phyloP scores from a whole-genome alignment of 169 alveolate genomes.

The Plasmodium fragile region DNA sequence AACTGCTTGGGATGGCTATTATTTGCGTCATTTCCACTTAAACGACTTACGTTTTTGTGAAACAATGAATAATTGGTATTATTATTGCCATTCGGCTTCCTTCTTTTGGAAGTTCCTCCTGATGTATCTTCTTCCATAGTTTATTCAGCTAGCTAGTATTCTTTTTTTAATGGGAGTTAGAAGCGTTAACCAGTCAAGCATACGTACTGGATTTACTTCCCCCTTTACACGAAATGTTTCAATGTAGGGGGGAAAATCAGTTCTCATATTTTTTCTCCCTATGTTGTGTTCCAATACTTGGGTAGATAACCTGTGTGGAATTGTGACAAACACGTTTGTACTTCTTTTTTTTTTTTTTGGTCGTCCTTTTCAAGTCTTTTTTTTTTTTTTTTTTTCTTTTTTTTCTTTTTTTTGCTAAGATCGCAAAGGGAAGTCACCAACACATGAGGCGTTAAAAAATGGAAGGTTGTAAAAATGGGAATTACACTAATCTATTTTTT shows the following conservation, averaged over 20 bases:
- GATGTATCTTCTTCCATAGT: conserved; percentile 34
- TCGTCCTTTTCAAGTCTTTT: not conserved
- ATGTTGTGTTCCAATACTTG: not conserved
- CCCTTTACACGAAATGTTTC: not conserved
- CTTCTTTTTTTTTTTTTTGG: not conserved
- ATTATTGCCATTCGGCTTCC: conserved; percentile 12
- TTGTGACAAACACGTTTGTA: not conserved
- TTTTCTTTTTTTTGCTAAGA: not conserved
- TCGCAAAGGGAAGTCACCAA: not conserved
- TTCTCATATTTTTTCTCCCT: not conserved
- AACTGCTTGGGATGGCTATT: not conserved
- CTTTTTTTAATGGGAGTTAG: not conserved
- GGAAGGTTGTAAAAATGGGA: not conserved
- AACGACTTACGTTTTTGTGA: not conserved
- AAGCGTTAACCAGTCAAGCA: not conserved
- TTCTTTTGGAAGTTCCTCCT: conserved; percentile 18
- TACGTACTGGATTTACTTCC: not conserved
- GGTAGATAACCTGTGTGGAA: not conserved
- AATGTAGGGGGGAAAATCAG: not conserved
- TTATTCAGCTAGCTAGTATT: not conserved
- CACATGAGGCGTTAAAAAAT: not conserved
- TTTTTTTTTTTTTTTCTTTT: not conserved
- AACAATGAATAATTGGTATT: not conserved
- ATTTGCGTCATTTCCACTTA: not conserved
- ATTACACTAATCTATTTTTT: no score